Conservation (phyloP, 139 green algal genomes). For the Coccomyxa sp. region DNA sequence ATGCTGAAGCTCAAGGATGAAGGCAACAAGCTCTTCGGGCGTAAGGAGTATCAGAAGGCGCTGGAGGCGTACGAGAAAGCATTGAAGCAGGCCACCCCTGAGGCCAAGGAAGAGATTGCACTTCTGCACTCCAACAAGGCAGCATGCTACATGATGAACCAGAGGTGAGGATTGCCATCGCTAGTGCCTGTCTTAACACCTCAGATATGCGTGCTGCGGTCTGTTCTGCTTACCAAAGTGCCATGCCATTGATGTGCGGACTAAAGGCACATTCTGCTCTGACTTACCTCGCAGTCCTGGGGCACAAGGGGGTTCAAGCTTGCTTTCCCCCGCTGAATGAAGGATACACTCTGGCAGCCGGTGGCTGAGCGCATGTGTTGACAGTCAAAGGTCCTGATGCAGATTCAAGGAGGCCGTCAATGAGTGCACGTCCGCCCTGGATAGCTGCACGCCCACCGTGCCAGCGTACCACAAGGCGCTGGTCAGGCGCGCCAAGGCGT, state of each 20-base stretch:
- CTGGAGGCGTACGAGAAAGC: constrained; percentile 69
- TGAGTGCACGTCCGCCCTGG: constrained; percentile 70
- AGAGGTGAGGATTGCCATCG: no score
- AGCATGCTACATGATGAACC: constrained; percentile 70
- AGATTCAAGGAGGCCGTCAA: constrained; percentile 81
- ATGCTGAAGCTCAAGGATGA: constrained; percentile 29
- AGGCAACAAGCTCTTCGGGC: constrained; percentile 66
- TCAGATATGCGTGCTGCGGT: neutral
- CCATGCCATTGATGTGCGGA: no score
- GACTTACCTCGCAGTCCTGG: no score
- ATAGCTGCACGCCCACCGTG: constrained; percentile 25
- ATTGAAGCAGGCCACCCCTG: constrained; percentile 30
- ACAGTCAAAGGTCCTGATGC: no score
- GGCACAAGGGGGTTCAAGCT: no score
- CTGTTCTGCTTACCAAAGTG: no score
- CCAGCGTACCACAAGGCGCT: constrained; percentile 60
- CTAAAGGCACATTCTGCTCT: no score
- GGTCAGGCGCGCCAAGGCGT: constrained; percentile 60
- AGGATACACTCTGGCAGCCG: no score
- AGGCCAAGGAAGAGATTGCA: constrained; percentile 45
- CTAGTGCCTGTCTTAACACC: no score
- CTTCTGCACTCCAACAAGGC: constrained; percentile 78
- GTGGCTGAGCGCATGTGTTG: no score
- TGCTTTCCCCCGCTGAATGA: no score
- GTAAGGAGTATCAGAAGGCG: constrained; percentile 67